A percentile compares a stretch with the other conserved stretches of the same genome.
phyloP scores from a whole-genome alignment of 371 early-diverging fungal genomes.

The Mucor indicus region DNA sequence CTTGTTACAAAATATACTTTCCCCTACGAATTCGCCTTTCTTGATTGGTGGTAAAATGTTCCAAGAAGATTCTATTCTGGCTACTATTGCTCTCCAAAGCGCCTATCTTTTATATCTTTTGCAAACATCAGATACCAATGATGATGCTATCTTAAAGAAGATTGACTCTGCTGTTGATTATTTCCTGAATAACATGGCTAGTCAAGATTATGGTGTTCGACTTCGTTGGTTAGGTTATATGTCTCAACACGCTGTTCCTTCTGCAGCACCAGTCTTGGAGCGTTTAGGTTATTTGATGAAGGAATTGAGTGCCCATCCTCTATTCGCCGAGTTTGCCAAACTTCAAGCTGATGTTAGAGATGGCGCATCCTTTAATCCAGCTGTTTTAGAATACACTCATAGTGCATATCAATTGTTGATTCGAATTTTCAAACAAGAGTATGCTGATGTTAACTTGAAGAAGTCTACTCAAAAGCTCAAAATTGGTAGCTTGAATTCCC shows the following conservation, averaged over 20 bases:
- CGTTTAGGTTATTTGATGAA: slow-evolving; percentile 30
- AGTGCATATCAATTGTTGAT: slow-evolving; percentile 32
- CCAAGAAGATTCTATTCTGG: slow-evolving; percentile 55
- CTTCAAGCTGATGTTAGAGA: slow-evolving; percentile 4
- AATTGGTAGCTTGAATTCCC: slow-evolving; percentile 38
- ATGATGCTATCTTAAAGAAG: slow-evolving; percentile 13
- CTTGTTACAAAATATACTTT: slow-evolving; percentile 25
- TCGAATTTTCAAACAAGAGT: slow-evolving; percentile 34
- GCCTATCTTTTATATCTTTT: slow-evolving; percentile 54
- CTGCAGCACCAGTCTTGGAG: slow-evolving; percentile 19
- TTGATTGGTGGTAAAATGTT: slow-evolving; percentile 56
- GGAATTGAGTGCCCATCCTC: slow-evolving; percentile 21
- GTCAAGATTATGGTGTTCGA: slow-evolving; percentile 44
- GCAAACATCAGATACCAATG: slow-evolving; percentile 19
- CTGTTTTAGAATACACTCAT: slow-evolving; percentile 5
- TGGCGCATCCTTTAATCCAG: not conserved
- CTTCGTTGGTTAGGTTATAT: slow-evolving; percentile 54
- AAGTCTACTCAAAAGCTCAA: slow-evolving; percentile 34
- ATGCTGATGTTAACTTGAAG: slow-evolving; percentile 25
- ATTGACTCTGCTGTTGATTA: slow-evolving; percentile 55
- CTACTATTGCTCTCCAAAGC: slow-evolving; percentile 58
- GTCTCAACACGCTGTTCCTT: slow-evolving; percentile 23
- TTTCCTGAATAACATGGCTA: slow-evolving; percentile 52
- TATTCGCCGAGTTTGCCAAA: slow-evolving; percentile 18
- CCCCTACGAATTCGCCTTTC: slow-evolving; percentile 55